phyloP scores from a whole-genome alignment of 2,329 filamentous ascomycete genomes.

The Hymenoscyphus albidus region DNA sequence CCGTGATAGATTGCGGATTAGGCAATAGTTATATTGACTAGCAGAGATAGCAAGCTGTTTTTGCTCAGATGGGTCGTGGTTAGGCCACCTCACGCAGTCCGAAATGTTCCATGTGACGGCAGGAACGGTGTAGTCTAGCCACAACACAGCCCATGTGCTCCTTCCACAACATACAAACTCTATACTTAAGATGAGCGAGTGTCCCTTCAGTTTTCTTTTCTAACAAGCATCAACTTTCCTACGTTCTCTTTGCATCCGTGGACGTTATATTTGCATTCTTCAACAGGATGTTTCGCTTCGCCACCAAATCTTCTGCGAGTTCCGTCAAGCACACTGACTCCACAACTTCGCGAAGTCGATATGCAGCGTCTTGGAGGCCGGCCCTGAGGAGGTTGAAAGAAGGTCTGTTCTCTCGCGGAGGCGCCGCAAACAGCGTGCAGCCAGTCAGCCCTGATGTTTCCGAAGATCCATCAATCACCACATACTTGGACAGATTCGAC shows the following conservation, averaged over 20 bases:
- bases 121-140: slow-evolving; percentile 3
- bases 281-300: slow-evolving; percentile 13
- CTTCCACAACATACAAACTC: not conserved
- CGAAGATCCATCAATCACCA: not conserved
- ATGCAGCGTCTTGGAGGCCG: slow-evolving; percentile 12
- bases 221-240: not conserved
- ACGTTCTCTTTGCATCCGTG: not conserved
- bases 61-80: not conserved
- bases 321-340: not conserved
- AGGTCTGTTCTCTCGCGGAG: slow-evolving; percentile 13
- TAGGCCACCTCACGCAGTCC: not conserved
- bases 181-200: not conserved
- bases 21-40: not conserved
- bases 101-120: slow-evolving; percentile 2
- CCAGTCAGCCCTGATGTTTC: not conserved
- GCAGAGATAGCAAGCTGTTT: not conserved
- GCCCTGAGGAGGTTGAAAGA: slow-evolving; percentile 13
- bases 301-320: slow-evolving; percentile 8
- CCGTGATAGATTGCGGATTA: not conserved
- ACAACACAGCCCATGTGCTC: not conserved
- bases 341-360: not conserved
- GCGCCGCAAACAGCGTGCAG: not conserved
- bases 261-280: not conserved
- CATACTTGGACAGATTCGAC: slow-evolving; percentile 3
- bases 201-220: not conserved